phyloP scores from a whole-genome alignment of 2,329 filamentous ascomycete genomes.

The Aspergillus terreus region DNA sequence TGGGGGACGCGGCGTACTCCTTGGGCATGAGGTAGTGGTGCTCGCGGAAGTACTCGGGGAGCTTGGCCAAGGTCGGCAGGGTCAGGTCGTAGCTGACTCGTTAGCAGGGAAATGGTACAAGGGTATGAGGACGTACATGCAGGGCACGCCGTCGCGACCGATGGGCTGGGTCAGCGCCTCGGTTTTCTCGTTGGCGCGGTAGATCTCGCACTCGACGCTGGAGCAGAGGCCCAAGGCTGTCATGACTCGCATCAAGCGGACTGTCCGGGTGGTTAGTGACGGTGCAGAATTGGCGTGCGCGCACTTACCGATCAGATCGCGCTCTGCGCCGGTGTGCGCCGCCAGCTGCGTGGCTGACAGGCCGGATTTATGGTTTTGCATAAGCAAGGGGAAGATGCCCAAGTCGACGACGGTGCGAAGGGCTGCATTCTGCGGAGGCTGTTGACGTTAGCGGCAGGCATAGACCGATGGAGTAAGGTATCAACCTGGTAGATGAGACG shows the following conservation, averaged over 20 bases:
- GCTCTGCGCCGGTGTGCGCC: slow-evolving; percentile 24
- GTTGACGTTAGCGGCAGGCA: not conserved
- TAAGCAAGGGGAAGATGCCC: slow-evolving; percentile 25
- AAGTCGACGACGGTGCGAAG: slow-evolving; percentile 29
- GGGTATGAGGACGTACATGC: slow-evolving; percentile 22
- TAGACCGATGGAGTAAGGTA: not conserved
- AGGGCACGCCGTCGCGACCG: slow-evolving; percentile 26
- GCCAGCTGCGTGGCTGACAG: slow-evolving; percentile 27
- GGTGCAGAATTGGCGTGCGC: too few species aligned
- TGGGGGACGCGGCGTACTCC: slow-evolving; percentile 26
- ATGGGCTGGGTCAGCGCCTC: slow-evolving; percentile 23
- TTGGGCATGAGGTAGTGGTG: slow-evolving; percentile 24
- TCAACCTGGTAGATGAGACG: slow-evolving; percentile 33
- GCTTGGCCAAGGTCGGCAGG: slow-evolving; percentile 27
- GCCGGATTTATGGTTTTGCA: slow-evolving; percentile 13
- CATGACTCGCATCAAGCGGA: slow-evolving; percentile 30
- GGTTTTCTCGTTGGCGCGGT: slow-evolving; percentile 25
- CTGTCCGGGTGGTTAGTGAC: slow-evolving; percentile 9
- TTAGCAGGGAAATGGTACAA: not conserved
- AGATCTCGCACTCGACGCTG: slow-evolving; percentile 18
- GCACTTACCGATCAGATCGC: slow-evolving; percentile 26
- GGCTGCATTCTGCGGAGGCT: slow-evolving; percentile 33
- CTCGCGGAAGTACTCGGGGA: slow-evolving; percentile 28
- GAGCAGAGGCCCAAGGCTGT: slow-evolving; percentile 24
- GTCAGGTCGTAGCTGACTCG: slow-evolving; percentile 25